Percentiles rank a stretch among this genome's conserved stretches.
These are phyloP conservation scores for Drosera spatulata DNA, from an alignment of 179 eudicot species.

Conservation along the genomic window DNA sequence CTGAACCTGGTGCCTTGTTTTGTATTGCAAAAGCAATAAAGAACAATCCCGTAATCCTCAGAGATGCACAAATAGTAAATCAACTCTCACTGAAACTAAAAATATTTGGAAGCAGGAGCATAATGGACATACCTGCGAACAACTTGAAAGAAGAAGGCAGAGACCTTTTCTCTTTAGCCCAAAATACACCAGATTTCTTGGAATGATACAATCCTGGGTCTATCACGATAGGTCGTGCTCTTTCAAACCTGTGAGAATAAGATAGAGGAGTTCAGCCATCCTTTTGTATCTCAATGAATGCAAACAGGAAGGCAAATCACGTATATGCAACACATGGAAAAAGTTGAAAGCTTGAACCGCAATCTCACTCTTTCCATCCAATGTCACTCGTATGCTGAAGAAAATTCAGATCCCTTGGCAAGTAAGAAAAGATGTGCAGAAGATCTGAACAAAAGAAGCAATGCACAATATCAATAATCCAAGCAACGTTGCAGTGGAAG, in stretches of 20 bases:
- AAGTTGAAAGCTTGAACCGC: conserved; percentile 8
- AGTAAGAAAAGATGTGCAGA: conserved; percentile 88
- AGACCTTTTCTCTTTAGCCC: conserved; percentile 93
- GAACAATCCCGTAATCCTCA: too few relatives aligned
- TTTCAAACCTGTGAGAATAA: conserved; percentile 47
- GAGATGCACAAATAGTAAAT: too few relatives aligned
- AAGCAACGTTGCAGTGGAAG: neutral
- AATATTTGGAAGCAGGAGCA: neutral
- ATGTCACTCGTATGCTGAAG: conserved; percentile 83
- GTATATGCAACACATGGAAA: neutral
- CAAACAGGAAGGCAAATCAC: neutral
- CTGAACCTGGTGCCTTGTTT: too few relatives aligned
- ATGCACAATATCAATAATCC: neutral
- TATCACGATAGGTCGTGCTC: conserved; percentile 82
- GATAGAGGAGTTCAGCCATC: neutral
- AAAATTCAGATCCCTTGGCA: conserved; percentile 92
- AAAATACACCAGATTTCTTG: conserved; percentile 72
- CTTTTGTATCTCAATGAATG: neutral
- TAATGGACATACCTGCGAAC: conserved; percentile 38
- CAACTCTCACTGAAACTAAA: neutral
- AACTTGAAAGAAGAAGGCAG: conserved; percentile 78
- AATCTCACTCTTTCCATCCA: conserved; percentile 96
- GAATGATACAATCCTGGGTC: conserved; percentile 89
- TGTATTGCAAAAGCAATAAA: too few relatives aligned
- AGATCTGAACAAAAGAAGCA: conserved; percentile 45